Percentiles rank a stretch among this genome's conserved stretches.
Conservation (phyloP, 257 asterid species). For the Penstemon barbatus region DNA sequence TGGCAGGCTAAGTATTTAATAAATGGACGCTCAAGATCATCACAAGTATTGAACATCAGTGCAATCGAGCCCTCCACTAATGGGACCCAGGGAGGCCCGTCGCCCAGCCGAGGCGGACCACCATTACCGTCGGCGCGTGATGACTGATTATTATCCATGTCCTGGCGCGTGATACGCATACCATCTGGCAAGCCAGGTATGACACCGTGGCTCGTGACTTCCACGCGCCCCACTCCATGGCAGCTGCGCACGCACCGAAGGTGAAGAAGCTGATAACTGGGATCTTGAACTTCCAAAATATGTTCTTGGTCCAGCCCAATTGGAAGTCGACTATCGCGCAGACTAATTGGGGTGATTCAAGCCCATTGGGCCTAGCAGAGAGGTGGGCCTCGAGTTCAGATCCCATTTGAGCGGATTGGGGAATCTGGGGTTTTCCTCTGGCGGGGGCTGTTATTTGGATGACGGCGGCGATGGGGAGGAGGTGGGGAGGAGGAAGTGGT, state of each 20-base stretch:
- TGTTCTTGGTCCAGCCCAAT: slow-evolving; percentile 43
- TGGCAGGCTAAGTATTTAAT: slow-evolving; percentile 29
- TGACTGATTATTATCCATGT: slow-evolving; percentile 11
- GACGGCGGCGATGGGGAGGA: slow-evolving; percentile 25
- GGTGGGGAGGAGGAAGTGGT: slow-evolving; percentile 14
- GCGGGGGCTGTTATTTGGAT: slow-evolving; percentile 11
- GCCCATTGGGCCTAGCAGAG: slow-evolving; percentile 4
- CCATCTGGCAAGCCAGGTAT: slow-evolving; percentile 39
- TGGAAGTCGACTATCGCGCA: slow-evolving; percentile 47
- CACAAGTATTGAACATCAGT: slow-evolving; percentile 44
- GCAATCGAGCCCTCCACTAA: slow-evolving; percentile 39
- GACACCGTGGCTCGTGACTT: slow-evolving; percentile 20
- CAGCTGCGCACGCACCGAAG: slow-evolving; percentile 42
- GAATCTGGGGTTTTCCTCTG: not conserved
- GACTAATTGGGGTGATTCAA: slow-evolving; percentile 16
- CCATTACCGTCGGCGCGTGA: slow-evolving; percentile 2
- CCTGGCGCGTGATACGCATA: slow-evolving; percentile 27
- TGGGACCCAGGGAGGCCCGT: slow-evolving; percentile 38
- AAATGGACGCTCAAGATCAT: slow-evolving; percentile 38
- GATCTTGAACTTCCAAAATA: slow-evolving; percentile 34
- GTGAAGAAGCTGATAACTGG: slow-evolving; percentile 39
- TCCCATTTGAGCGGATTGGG: slow-evolving; percentile 21
- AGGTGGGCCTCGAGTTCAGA: slow-evolving; percentile 36
- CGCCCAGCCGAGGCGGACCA: slow-evolving; percentile 37
- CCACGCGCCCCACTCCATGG: slow-evolving; percentile 50